phyloP scores from a whole-genome alignment of 2,329 filamentous ascomycete species.

The Fusarium tjaetaba region DNA sequence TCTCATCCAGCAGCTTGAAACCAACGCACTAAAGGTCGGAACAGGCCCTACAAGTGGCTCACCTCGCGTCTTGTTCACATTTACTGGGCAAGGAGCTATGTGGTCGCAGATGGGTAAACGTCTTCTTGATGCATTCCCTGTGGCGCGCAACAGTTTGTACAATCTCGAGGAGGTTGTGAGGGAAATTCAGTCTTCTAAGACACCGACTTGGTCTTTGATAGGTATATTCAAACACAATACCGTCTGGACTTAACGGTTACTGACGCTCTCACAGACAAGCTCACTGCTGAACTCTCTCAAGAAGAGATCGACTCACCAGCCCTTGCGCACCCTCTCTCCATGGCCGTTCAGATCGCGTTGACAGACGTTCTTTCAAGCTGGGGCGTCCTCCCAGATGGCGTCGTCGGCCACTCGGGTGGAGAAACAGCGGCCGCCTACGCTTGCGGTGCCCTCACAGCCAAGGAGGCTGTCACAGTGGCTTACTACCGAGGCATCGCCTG shows the following conservation, averaged over 20 bases:
- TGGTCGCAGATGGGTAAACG: slow-evolving; percentile 39
- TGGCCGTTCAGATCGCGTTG: slow-evolving; percentile 34
- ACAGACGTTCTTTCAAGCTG: slow-evolving; percentile 34
- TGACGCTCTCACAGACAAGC: slow-evolving; percentile 26
- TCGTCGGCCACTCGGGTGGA: slow-evolving; percentile 38
- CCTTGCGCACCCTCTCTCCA: slow-evolving; percentile 33
- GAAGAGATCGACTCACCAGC: slow-evolving; percentile 28
- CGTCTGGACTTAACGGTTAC: background rate
- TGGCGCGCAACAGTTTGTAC: slow-evolving; percentile 33
- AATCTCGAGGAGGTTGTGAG: slow-evolving; percentile 23
- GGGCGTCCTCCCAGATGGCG: slow-evolving; percentile 31
- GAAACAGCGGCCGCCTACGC: slow-evolving; percentile 39
- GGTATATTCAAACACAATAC: background rate
- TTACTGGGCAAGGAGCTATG: slow-evolving; percentile 36
- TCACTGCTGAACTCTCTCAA: slow-evolving; percentile 26
- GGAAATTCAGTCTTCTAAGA: slow-evolving; percentile 18
- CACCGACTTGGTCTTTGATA: slow-evolving; percentile 23
- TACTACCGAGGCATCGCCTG: slow-evolving; percentile 37
- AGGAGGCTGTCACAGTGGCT: slow-evolving; percentile 33
- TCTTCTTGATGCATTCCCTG: slow-evolving; percentile 34
- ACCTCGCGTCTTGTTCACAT: slow-evolving; percentile 23
- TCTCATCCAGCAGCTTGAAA: slow-evolving; percentile 31
- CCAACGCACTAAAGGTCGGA: slow-evolving; percentile 32
- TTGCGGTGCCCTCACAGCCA: slow-evolving; percentile 36
- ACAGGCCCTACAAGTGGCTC: background rate